Percentiles rank a stretch among this genome's conserved stretches.
These are phyloP conservation scores for Syzygium aqueum DNA, from an alignment of 345 rosid genomes.

Conservation along the genomic window DNA sequence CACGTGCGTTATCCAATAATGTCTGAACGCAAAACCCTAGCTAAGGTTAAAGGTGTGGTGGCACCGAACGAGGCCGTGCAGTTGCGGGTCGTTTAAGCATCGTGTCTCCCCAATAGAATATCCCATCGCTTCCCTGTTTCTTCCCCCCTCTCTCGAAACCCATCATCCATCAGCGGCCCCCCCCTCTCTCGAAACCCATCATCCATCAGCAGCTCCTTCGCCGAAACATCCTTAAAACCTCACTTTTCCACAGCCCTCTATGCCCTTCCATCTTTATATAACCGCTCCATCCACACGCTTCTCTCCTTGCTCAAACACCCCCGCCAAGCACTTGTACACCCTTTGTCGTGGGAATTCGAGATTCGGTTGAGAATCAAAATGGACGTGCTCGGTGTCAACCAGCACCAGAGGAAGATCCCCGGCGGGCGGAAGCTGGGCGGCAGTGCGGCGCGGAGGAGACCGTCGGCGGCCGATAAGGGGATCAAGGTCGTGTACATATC, in stretches of 20 bases:
- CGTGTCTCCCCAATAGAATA: background rate
- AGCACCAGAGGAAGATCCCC: background rate
- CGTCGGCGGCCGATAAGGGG: constrained; percentile 7
- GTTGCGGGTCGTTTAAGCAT: constrained; percentile 30
- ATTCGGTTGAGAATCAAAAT: background rate
- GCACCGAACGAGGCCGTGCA: background rate
- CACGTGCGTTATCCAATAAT: constrained; percentile 18
- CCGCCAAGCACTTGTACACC: background rate
- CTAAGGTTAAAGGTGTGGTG: background rate
- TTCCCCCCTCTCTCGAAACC: background rate
- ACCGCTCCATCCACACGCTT: background rate
- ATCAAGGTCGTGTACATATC: constrained; percentile 81
- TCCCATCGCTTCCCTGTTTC: constrained; percentile 1
- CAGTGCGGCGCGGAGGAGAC: background rate
- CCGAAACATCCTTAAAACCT: constrained; percentile 7
- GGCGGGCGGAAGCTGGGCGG: background rate
- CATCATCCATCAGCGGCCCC: background rate
- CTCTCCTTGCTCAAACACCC: background rate
- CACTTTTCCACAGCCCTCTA: background rate
- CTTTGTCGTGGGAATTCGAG: background rate
- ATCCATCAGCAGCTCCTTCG: constrained; percentile 12
- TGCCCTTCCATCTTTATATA: background rate
- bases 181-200: background rate
- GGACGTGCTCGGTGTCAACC: constrained; percentile 2
- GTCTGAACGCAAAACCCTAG: background rate